A percentile compares a stretch with the other conserved stretches of the same genome.
phyloP scores from a whole-genome alignment of 192 early-diverging fungal genomes.

The Coemansia sp. region DNA sequence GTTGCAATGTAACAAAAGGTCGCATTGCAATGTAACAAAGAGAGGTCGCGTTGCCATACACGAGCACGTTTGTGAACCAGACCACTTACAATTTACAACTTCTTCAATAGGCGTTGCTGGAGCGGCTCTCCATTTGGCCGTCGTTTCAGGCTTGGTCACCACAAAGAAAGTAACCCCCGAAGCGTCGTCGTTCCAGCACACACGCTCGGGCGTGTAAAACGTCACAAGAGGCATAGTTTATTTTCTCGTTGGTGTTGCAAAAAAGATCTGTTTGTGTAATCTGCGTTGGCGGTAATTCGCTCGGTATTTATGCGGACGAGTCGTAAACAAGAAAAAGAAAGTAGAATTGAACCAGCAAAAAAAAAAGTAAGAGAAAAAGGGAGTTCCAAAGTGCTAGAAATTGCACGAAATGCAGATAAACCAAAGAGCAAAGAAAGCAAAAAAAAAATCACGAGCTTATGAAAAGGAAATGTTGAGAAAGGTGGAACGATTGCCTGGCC shows the following conservation, averaged over 20 bases:
- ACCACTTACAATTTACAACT: constrained; percentile 50
- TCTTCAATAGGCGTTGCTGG: constrained; percentile 41
- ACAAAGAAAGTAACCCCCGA: constrained; percentile 42
- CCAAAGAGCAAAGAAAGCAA: background rate
- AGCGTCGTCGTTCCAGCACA: constrained; percentile 47
- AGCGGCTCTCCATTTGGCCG: constrained; percentile 43
- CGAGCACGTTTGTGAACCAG: background rate
- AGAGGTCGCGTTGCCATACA: too few species aligned
- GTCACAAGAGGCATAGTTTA: constrained; percentile 38
- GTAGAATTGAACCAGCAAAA: background rate
- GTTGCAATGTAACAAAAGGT: background rate
- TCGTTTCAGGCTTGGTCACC: constrained; percentile 37
- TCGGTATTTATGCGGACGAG: too few species aligned
- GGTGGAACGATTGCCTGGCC: too few species aligned
- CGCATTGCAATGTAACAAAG: too few species aligned
- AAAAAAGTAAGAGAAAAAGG: background rate
- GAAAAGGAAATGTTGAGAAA: too few species aligned
- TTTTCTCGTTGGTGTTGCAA: too few species aligned
- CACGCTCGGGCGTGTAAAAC: constrained; percentile 52
- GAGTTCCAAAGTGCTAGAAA: background rate
- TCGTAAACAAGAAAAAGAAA: too few species aligned
- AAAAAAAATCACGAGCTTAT: background rate
- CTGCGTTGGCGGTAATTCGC: too few species aligned
- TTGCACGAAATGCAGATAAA: too few species aligned
- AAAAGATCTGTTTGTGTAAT: too few species aligned